These are phyloP conservation scores for Neospermospora avenae DNA, from an alignment of 2,329 filamentous ascomycete genomes.

Conservation along the genomic window DNA sequence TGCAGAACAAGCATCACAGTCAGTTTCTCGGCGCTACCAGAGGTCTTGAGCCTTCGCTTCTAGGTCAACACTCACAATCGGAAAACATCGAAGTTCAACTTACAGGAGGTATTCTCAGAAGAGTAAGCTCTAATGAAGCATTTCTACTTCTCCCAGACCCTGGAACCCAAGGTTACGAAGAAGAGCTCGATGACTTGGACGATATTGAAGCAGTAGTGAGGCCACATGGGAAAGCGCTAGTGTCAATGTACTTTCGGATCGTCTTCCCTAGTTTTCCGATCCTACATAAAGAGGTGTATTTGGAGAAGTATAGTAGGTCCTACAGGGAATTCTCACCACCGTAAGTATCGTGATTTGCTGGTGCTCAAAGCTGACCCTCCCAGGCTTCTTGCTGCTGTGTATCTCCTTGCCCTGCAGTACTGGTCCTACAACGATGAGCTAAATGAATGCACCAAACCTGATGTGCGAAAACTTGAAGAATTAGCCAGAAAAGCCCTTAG, in stretches of 20 bases:
- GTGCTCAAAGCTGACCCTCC: neutral
- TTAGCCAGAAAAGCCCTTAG: slow-evolving; percentile 44
- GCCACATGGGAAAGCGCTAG: slow-evolving; percentile 30
- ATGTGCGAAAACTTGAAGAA: slow-evolving; percentile 38
- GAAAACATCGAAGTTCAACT: slow-evolving; percentile 74
- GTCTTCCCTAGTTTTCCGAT: slow-evolving; percentile 49
- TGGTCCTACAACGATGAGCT: slow-evolving; percentile 56
- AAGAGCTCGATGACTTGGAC: slow-evolving; percentile 34
- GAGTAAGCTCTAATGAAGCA: slow-evolving; percentile 71
- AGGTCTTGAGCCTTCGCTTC: slow-evolving; percentile 74
- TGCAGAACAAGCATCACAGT: slow-evolving; percentile 73
- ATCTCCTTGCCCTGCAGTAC: slow-evolving; percentile 60
- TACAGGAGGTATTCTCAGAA: slow-evolving; percentile 61
- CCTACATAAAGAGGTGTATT: slow-evolving; percentile 56
- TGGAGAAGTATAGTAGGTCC: slow-evolving; percentile 57
- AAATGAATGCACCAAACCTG: slow-evolving; percentile 42
- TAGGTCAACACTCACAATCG: slow-evolving; percentile 74
- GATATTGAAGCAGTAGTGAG: slow-evolving; percentile 30
- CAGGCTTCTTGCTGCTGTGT: slow-evolving; percentile 53
- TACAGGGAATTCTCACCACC: slow-evolving; percentile 58
- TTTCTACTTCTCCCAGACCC: slow-evolving; percentile 75
- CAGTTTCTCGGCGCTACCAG: slow-evolving; percentile 79
- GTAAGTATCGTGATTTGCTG: neutral
- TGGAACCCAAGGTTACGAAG: slow-evolving; percentile 59
- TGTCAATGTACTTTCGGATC: slow-evolving; percentile 38